Conservation (phyloP, 148 eudicot genomes). For the Rhododendron ovatum region DNA sequence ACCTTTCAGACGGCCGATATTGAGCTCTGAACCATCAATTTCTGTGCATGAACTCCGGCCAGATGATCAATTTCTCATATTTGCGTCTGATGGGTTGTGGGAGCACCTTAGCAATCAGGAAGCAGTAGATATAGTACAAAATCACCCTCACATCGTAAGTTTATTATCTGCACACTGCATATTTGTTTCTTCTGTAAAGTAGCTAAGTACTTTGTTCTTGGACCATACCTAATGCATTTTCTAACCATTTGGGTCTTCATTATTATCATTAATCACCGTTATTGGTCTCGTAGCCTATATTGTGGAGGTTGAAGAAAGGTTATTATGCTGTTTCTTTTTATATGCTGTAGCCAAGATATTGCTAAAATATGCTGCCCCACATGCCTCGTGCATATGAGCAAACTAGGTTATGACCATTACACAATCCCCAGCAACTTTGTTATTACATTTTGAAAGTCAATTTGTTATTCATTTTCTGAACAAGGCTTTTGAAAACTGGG, state of each 20-base stretch:
- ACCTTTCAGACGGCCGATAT: slow-evolving; percentile 29
- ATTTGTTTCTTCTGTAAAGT: background rate
- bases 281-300: background rate
- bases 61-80: slow-evolving; percentile 36
- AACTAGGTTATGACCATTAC: background rate
- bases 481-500: background rate
- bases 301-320: background rate
- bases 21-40: slow-evolving; percentile 33
- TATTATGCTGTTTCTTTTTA: background rate
- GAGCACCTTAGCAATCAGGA: slow-evolving; percentile 44
- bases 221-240: background rate
- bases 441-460: background rate
- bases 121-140: slow-evolving; percentile 42
- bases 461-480: background rate
- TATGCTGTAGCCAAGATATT: background rate
- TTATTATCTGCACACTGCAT: background rate
- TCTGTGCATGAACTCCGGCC: slow-evolving; percentile 31
- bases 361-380: background rate
- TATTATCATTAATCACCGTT: background rate
- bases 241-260: background rate
- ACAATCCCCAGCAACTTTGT: background rate
- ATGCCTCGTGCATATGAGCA: background rate
- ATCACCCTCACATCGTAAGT: slow-evolving; percentile 29
- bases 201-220: background rate
- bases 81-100: slow-evolving; percentile 46